phyloP scores from a whole-genome alignment of 257 asterid genomes.

The Petrea volubilis region DNA sequence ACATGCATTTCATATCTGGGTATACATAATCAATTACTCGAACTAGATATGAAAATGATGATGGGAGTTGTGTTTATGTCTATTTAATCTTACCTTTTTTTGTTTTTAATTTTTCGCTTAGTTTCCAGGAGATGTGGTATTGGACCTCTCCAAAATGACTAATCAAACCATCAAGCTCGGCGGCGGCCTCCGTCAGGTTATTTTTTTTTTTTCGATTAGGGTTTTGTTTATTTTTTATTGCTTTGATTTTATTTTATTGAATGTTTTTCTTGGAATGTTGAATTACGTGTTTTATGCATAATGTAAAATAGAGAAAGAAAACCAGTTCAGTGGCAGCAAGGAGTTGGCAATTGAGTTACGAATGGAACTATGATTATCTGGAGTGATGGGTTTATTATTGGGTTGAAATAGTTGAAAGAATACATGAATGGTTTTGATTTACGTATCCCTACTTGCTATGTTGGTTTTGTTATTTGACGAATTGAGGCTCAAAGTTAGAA shows the following conservation, averaged over 20 bases:
- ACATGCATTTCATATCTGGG: not conserved
- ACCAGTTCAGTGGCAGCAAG: not conserved
- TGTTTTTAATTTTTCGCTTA: constrained; percentile 1
- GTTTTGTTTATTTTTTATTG: constrained; percentile 16
- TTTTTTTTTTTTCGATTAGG: constrained; percentile 28
- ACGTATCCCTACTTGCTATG: not conserved
- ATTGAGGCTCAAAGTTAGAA: not conserved
- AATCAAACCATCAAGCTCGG: constrained; percentile 88
- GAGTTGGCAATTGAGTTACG: not conserved
- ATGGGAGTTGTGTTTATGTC: not conserved
- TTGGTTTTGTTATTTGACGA: not conserved
- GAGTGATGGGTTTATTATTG: not conserved
- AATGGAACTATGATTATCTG: not conserved
- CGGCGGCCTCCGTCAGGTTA: constrained; percentile 92
- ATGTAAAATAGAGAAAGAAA: not conserved
- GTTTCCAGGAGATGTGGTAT: constrained; percentile 92
- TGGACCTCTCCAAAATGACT: constrained; percentile 75
- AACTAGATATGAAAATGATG: not conserved
- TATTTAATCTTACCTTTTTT: not conserved
- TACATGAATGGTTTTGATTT: not conserved
- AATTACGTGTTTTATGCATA: not conserved
- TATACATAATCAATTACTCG: not conserved
- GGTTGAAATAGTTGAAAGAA: not conserved
- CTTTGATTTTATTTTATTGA: not conserved
- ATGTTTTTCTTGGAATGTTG: not conserved